These are phyloP conservation scores for Pachysandra terminalis DNA, from an alignment of 164 flowering plant species.

Conservation along the genomic window DNA sequence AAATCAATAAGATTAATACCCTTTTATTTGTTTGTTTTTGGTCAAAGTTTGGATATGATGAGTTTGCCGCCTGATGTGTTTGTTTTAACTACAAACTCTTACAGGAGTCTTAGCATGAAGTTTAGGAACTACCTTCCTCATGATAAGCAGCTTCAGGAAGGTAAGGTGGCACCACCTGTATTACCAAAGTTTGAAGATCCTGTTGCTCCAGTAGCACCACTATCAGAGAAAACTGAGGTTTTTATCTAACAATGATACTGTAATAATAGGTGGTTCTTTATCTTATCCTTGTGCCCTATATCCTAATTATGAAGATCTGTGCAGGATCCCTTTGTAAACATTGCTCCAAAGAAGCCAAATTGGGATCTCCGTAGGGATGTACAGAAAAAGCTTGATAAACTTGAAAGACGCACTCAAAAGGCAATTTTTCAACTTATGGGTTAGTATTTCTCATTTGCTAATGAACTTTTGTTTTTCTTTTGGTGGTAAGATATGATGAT, in stretches of 20 bases:
- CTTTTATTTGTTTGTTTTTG: background rate
- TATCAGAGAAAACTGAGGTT: slow-evolving; percentile 65
- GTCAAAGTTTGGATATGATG: background rate
- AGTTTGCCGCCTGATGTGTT: background rate
- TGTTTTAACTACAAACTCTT: slow-evolving; percentile 4
- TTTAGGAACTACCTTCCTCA: slow-evolving; percentile 97
- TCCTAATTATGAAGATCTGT: slow-evolving; percentile 8
- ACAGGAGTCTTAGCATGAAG: slow-evolving; percentile 65
- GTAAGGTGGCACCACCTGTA: slow-evolving; percentile 79
- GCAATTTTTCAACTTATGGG: slow-evolving; percentile 72
- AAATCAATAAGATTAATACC: too few relatives aligned
- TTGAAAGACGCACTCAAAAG: slow-evolving; percentile 87
- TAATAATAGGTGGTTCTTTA: background rate
- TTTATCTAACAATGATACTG: background rate
- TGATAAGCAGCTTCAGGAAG: slow-evolving; percentile 91
- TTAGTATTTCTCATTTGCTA: slow-evolving; percentile 23
- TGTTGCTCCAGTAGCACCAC: slow-evolving; percentile 47
- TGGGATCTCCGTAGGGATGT: slow-evolving; percentile 95
- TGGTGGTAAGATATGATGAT: background rate
- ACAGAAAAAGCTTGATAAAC: slow-evolving; percentile 90
- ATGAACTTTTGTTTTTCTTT: background rate
- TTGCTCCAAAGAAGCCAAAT: slow-evolving; percentile 97
- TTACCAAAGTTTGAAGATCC: slow-evolving; percentile 93
- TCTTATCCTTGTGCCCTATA: background rate
- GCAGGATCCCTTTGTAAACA: slow-evolving; percentile 92